phyloP scores from a whole-genome alignment of 1,139 yeast genomes.

The Suhomyces wounanorum region DNA sequence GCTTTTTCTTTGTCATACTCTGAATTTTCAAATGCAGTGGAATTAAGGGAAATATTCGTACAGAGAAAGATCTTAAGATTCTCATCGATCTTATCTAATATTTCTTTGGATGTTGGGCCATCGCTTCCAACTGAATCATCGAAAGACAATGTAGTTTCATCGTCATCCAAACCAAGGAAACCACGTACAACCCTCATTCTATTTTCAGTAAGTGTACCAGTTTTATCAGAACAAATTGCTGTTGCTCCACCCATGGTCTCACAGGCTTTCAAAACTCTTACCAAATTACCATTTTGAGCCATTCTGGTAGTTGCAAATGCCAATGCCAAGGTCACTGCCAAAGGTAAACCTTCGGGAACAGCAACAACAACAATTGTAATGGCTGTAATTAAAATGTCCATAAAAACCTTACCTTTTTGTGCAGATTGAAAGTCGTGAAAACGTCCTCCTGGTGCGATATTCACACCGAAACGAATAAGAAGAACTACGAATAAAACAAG shows the following conservation, averaged over 20 bases:
- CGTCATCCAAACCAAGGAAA: slow-evolving; percentile 47
- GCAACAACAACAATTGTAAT: slow-evolving; percentile 95
- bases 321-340: slow-evolving; percentile 92
- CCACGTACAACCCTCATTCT: slow-evolving; percentile 87
- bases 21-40: slow-evolving; percentile 83
- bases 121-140: slow-evolving; percentile 39
- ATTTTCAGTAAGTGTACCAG: slow-evolving; percentile 95
- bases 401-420: slow-evolving; percentile 79
- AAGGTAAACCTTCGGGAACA: slow-evolving; percentile 96
- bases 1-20: slow-evolving; percentile 43
- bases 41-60: slow-evolving; percentile 71
- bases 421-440: slow-evolving; percentile 54
- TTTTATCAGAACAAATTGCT: slow-evolving; percentile 93
- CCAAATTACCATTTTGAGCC: slow-evolving; percentile 95
- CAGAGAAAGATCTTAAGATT: slow-evolving; percentile 43
- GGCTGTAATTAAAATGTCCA: slow-evolving; percentile 86
- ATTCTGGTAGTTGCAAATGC: slow-evolving; percentile 98
- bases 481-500: slow-evolving; percentile 73
- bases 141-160: slow-evolving; percentile 31
- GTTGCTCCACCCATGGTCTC: slow-evolving; percentile 99
- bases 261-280: slow-evolving; percentile 90
- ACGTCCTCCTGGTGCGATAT: slow-evolving; percentile 56
- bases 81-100: slow-evolving; percentile 32
- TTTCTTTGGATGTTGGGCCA: slow-evolving; percentile 34
- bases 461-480: slow-evolving; percentile 73